These are phyloP conservation scores for Blastobotrys peoriensis DNA, from an alignment of 805 yeast genomes.

Conservation along the genomic window DNA sequence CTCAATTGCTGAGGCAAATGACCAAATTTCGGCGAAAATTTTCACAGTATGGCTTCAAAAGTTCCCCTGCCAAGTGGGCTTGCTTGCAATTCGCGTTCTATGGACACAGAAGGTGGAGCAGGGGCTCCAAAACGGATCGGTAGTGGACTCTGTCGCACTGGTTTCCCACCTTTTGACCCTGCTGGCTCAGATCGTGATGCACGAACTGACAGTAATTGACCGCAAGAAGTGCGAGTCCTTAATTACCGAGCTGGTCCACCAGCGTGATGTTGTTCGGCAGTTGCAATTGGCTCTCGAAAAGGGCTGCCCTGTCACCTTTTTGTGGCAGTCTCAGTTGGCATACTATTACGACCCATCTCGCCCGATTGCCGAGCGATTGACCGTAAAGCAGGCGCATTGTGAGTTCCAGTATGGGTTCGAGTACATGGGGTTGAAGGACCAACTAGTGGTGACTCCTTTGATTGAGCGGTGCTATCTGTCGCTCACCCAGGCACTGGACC, in stretches of 20 bases:
- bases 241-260: constrained; percentile 64
- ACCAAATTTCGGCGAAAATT: constrained; percentile 7
- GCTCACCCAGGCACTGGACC: constrained; percentile 68
- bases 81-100: constrained; percentile 49
- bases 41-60: constrained; percentile 33
- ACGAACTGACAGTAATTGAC: constrained; percentile 25
- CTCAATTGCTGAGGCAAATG: constrained; percentile 11
- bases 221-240: constrained; percentile 50
- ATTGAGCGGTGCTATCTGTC: constrained; percentile 57
- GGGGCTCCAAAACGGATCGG: constrained; percentile 13
- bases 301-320: constrained; percentile 20
- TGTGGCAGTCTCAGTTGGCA: constrained; percentile 51
- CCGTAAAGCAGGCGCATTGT: constrained; percentile 48
- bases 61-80: constrained; percentile 50
- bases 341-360: constrained; percentile 35
- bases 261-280: constrained; percentile 35
- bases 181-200: constrained; percentile 32
- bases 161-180: constrained; percentile 9
- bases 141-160: background rate
- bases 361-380: constrained; percentile 34
- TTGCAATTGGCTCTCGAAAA: constrained; percentile 17
- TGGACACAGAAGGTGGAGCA: constrained; percentile 48
- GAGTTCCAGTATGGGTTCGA: constrained; percentile 67
- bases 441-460: constrained; percentile 71
- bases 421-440: constrained; percentile 68